Evolutionary conservation across 2,329 filamentous ascomycete genomes (phyloP).

Genomic region (Neofusicoccum kwambonambiense): DNA sequence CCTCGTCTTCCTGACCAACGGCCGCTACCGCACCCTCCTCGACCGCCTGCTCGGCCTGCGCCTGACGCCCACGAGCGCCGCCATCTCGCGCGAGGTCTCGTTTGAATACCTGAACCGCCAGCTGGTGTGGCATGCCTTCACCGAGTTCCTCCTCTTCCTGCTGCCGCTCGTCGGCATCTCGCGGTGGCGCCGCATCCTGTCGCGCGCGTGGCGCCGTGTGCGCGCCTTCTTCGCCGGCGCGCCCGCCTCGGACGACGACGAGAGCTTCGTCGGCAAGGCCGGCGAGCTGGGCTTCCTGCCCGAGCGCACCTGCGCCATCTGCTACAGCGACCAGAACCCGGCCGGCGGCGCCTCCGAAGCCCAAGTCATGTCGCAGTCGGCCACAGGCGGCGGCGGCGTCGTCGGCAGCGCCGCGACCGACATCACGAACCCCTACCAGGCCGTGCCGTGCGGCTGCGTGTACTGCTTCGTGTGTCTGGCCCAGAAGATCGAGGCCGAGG

Average conservation of each 20-base stretch:
- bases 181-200: slow-evolving; percentile 88
- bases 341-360: slow-evolving; percentile 64
- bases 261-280: slow-evolving; percentile 46
- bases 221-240: slow-evolving; percentile 58
- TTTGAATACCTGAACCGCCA: slow-evolving; percentile 98
- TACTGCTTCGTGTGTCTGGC: slow-evolving; percentile 98
- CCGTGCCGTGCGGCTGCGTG: slow-evolving; percentile 82
- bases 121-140: slow-evolving; percentile 99
- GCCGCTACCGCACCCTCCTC: slow-evolving; percentile 84
- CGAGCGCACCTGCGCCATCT: slow-evolving; percentile 93
- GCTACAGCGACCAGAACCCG: slow-evolving; percentile 89
- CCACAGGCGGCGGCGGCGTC: slow-evolving; percentile 62
- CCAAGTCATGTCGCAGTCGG: slow-evolving; percentile 63
- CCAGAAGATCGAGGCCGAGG: slow-evolving; percentile 83
- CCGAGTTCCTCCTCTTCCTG: slow-evolving; percentile 95
- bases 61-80: slow-evolving; percentile 73
- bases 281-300: slow-evolving; percentile 85
- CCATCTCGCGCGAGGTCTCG: slow-evolving; percentile 83
- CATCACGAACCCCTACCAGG: slow-evolving; percentile 93
- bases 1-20: slow-evolving; percentile 85
- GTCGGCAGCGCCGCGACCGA: slow-evolving; percentile 88
- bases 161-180: slow-evolving; percentile 95
- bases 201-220: slow-evolving; percentile 79
- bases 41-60: slow-evolving; percentile 83
- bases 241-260: slow-evolving; percentile 49